Percentiles rank a stretch among this genome's conserved stretches.
Conservation (phyloP, 441 rosid genomes). For the Arabidopsis lyrata region DNA sequence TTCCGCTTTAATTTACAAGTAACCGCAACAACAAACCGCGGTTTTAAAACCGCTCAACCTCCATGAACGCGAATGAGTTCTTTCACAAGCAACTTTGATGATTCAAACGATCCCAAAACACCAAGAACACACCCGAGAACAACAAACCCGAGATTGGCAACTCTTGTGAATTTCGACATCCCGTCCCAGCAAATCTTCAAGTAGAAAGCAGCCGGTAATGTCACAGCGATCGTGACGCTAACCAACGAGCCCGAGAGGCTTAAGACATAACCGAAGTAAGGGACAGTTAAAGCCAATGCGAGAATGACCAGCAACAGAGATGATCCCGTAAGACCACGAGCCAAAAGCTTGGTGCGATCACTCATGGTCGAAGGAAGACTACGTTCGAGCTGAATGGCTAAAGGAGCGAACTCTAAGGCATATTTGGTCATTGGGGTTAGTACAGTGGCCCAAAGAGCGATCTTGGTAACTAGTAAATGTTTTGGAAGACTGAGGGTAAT, state of each 20-base stretch:
- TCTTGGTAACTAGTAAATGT: conserved; percentile 58
- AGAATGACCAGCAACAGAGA: conserved; percentile 57
- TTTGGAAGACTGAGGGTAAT: conserved; percentile 74
- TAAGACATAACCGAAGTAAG: conserved; percentile 76
- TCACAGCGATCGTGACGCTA: conserved; percentile 56
- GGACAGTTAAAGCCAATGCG: conserved; percentile 62
- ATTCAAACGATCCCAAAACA: conserved; percentile 58
- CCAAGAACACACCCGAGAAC: conserved; percentile 64
- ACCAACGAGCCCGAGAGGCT: conserved; percentile 76
- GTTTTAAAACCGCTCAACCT: conserved; percentile 15
- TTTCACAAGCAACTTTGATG: conserved; percentile 55
- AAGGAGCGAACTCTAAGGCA: conserved; percentile 74
- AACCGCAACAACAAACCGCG: conserved; percentile 2
- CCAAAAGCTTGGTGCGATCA: conserved; percentile 45
- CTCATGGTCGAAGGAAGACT: conserved; percentile 56
- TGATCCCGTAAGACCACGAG: conserved; percentile 65
- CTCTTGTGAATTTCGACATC: conserved; percentile 45
- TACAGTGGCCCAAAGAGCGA: conserved; percentile 78
- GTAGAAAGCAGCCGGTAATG: conserved; percentile 73
- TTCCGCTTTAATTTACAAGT: background rate
- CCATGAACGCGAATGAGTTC: conserved; percentile 30
- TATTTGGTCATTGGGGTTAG: conserved; percentile 84
- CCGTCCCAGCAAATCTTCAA: conserved; percentile 64
- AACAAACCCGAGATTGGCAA: conserved; percentile 54
- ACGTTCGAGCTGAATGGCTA: conserved; percentile 70